Evolutionary conservation across 139 green algal genomes (phyloP).

Genomic region (Picocystis salinarum): DNA sequence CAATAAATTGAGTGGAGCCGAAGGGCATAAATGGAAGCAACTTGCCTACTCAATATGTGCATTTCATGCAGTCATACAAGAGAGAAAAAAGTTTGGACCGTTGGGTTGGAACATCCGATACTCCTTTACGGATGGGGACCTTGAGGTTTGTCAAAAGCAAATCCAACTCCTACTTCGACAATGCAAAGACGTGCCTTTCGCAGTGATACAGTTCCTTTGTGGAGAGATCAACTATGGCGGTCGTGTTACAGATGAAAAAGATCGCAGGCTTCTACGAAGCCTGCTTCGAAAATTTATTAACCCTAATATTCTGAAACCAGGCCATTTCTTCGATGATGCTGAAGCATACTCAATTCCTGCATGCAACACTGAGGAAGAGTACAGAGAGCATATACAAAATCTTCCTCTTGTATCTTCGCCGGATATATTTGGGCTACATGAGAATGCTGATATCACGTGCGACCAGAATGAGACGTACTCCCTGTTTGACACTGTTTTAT

Average conservation of each 20-base stretch:
- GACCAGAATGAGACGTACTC: constrained; percentile 61
- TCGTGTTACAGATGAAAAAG: constrained; percentile 66
- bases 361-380: constrained; percentile 16
- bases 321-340: constrained; percentile 15
- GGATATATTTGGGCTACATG: constrained; percentile 74
- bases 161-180: constrained; percentile 52
- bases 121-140: constrained; percentile 60
- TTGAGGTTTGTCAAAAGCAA: constrained; percentile 55
- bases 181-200: constrained; percentile 43
- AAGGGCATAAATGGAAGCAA: constrained; percentile 43
- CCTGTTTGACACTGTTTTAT: constrained; percentile 48
- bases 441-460: constrained; percentile 65
- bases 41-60: constrained; percentile 42
- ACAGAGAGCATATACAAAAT: constrained; percentile 37
- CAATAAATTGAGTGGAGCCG: constrained; percentile 39
- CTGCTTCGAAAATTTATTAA: constrained; percentile 51
- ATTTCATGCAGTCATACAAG: constrained; percentile 62
- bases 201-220: constrained; percentile 60
- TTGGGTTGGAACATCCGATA: constrained; percentile 77
- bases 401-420: constrained; percentile 42
- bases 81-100: constrained; percentile 68
- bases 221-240: constrained; percentile 78
- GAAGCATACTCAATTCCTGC: not conserved
- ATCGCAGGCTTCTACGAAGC: constrained; percentile 51
- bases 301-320: constrained; percentile 29